These are phyloP conservation scores for Candida manassasensis DNA, from an alignment of 805 yeast species.

Conservation along the genomic window DNA sequence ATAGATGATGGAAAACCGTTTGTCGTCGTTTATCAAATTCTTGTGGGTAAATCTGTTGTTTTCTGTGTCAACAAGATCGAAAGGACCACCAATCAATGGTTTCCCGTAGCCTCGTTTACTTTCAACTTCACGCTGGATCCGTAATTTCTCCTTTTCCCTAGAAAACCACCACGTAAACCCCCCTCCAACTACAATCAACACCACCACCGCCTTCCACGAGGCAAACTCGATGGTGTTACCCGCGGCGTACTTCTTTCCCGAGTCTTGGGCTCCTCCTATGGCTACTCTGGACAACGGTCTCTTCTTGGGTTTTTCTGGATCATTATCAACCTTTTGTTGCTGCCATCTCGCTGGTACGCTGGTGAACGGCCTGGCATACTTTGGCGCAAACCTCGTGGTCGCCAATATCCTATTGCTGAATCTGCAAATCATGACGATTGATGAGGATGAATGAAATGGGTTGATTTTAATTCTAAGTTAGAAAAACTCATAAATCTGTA, in stretches of 20 bases:
- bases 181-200: slow-evolving; percentile 67
- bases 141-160: slow-evolving; percentile 70
- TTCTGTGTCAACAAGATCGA: slow-evolving; percentile 63
- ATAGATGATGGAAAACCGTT: slow-evolving; percentile 76
- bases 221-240: slow-evolving; percentile 61
- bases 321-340: not conserved
- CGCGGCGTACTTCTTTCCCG: slow-evolving; percentile 31
- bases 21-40: slow-evolving; percentile 55
- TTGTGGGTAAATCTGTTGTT: slow-evolving; percentile 74
- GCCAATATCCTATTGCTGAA: not conserved
- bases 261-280: slow-evolving; percentile 51
- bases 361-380: not conserved
- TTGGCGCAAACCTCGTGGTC: not conserved
- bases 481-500: not conserved
- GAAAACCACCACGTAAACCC: slow-evolving; percentile 67
- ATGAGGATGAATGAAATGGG: not conserved
- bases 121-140: slow-evolving; percentile 74
- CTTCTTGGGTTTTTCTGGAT: slow-evolving; percentile 13
- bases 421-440: not conserved
- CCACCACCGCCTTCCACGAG: slow-evolving; percentile 75
- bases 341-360: slow-evolving; percentile 1
- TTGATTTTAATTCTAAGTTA: not conserved
- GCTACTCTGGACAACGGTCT: slow-evolving; percentile 81
- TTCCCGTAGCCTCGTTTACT: slow-evolving; percentile 85
- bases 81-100: slow-evolving; percentile 91